These are phyloP conservation scores for Pythium scleroteichum DNA, from an alignment of 352 stramenopile species.

Conservation along the genomic window DNA sequence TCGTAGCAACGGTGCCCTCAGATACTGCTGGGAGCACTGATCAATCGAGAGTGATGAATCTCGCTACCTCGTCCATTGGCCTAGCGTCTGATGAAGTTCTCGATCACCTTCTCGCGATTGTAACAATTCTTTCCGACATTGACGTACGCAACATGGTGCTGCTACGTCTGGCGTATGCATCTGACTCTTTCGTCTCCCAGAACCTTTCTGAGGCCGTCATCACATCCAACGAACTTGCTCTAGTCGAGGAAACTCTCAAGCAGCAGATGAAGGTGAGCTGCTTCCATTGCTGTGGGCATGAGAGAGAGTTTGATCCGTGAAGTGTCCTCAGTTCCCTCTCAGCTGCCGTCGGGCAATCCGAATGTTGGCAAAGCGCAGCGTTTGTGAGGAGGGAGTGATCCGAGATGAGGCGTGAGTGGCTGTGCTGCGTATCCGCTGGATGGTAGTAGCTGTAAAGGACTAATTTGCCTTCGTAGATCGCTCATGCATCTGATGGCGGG, in stretches of 20 bases:
- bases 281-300: no score
- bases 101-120: constrained; percentile 11
- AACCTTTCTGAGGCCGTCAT: no score
- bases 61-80: not conserved
- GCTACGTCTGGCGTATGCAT: no score
- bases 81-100: constrained; percentile 7
- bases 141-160: constrained; percentile 17
- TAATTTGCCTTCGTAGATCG: not conserved
- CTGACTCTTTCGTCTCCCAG: no score
- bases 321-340: not conserved
- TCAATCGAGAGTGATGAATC: not conserved
- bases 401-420: not conserved
- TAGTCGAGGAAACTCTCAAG: no score
- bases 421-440: not conserved
- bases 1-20: not conserved
- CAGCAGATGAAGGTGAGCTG: no score
- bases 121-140: not conserved
- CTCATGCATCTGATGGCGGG: not conserved
- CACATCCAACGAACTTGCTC: no score
- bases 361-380: not conserved
- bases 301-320: no score
- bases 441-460: no score
- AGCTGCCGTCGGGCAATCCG: constrained; percentile 1
- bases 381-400: no score
- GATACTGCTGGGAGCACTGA: not conserved